phyloP scores from a whole-genome alignment of 1,284 basidiomycete genomes.

The Microbotryum silenes-acaulis region DNA sequence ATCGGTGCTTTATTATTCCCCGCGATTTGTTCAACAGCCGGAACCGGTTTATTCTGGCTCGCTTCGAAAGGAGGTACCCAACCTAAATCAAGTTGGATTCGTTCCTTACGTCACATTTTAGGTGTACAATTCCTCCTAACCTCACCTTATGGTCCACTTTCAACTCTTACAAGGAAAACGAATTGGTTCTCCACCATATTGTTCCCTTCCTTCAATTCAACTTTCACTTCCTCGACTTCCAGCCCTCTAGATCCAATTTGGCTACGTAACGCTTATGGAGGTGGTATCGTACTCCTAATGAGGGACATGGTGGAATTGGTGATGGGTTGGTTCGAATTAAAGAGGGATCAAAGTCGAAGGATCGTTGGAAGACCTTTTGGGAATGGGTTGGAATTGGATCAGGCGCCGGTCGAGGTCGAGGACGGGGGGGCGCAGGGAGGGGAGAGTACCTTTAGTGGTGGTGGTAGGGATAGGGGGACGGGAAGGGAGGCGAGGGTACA shows the following conservation, averaged over 20 bases:
- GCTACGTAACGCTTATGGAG: constrained; percentile 32
- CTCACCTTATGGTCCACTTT: neutral
- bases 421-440: neutral
- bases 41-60: constrained; percentile 19
- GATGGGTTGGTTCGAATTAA: constrained; percentile 21
- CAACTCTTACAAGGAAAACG: too few species aligned
- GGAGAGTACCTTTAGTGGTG: neutral
- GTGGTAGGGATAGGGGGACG: too few species aligned
- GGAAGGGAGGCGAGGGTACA: too few species aligned
- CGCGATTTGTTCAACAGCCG: constrained; percentile 16
- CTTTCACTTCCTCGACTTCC: neutral
- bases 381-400: constrained; percentile 10
- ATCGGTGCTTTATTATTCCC: constrained; percentile 29
- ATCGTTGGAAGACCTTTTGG: constrained; percentile 27
- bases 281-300: constrained; percentile 20
- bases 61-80: constrained; percentile 1
- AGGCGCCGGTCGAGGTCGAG: neutral
- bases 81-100: neutral
- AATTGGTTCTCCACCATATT: neutral
- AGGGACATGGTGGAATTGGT: constrained; percentile 27
- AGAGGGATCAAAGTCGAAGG: constrained; percentile 24
- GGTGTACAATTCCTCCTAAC: constrained; percentile 13
- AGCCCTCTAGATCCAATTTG: constrained; percentile 31
- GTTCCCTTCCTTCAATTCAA: neutral
- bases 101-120: neutral